Base-by-base conservation (phyloP, 352 stramenopile genomes). In the Phytophthora tentaculata region DNA sequence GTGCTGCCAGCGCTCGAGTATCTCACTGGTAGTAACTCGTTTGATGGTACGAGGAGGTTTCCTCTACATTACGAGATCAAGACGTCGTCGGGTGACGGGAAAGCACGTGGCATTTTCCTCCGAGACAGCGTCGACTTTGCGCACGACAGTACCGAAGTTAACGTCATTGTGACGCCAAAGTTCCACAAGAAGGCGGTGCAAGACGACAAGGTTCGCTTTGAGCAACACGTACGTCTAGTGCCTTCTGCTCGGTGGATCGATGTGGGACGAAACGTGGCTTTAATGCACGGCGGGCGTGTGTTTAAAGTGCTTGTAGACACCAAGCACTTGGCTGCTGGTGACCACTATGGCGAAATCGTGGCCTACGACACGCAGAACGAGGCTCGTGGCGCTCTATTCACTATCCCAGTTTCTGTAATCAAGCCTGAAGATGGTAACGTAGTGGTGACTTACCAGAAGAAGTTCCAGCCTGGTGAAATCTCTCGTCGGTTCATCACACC, bases 231-330 rank as follows among this genome's bases (percentile, higher is more conserved):
- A 37, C 77, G 80, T 13, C 80, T 98, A 37, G 79, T 88, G 20
- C 79, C 88, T 7, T 93, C 89, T 32, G 83, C 80, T 32, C 81
- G 81, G 8, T 98, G 93, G 93, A 90, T 99, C 54, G 67, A 89
- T n/a, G 84, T 90, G 10, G 92, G 92, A 16, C 82, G 87, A 17
- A 82, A 82, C 61, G 61, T 98, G 41, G 91, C 94, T 51, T 61
- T 98, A 13, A 91, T 98, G 83, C 86, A 95, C 26, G 79, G 85
- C 26, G 80, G 91, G 1, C 81, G 89, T 1, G 78, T 62, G 19
- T 98, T 99, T 73, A 96, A 96, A 60, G 88, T 98, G 35, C 75
- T 88, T 3, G 81, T 98, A 17, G 80, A 98, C 75, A 94, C 94
- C 0, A 90, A 89, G 19, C 56, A 88, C 53, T 63, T 99, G 19